Base-by-base conservation (phyloP, 345 rosid genomes). In the Durio zibethinus region DNA sequence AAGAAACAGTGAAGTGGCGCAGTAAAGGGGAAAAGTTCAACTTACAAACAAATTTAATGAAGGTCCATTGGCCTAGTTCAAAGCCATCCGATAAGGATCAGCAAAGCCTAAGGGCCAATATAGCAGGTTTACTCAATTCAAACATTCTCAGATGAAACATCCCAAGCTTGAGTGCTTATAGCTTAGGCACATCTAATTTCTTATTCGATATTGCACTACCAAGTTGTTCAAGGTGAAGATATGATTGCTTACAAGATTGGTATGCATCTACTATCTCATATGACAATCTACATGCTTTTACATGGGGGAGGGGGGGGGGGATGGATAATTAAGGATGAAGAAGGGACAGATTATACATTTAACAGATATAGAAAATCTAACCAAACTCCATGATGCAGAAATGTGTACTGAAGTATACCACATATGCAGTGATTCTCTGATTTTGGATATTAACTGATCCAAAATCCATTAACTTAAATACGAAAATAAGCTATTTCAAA, bases 321-420 rank as follows among this genome's bases (percentile, higher is more conserved):
- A 66, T 38, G 36, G 43, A 73, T 9, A 15, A 23, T 29, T 27
- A 65, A 67, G 27, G 14, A 23, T 54, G 52, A 60, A 63, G 10
- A 25, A 57, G 63, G 25, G 38, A 21, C 15, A 75, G 50, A 71
- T 78, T 61, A 35, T 56, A 77, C n/a, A 29, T 16, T 23, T 14
- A 7, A 35, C 27, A 29, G 8, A 52, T 72, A 33, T 25, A 64
- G 70, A 36, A 77, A 68, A 25, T 64, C 61, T 80, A 40, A 77
- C 53, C 21, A 47, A 61, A 65, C 75, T 71, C 69, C 72, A 45
- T 29, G 36, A 74, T 38, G 62, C 33, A 77, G 52, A 77, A 77
- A 70, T 18, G 36, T 59, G 67, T 72, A 54, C 14, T 10, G 27
- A 10, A 56, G 48, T n/a, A 23, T 23, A 73, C 25, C 8, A 56